These are phyloP conservation scores for Camelina hispida DNA, from an alignment of 345 rosid species.

Conservation along the genomic window DNA sequence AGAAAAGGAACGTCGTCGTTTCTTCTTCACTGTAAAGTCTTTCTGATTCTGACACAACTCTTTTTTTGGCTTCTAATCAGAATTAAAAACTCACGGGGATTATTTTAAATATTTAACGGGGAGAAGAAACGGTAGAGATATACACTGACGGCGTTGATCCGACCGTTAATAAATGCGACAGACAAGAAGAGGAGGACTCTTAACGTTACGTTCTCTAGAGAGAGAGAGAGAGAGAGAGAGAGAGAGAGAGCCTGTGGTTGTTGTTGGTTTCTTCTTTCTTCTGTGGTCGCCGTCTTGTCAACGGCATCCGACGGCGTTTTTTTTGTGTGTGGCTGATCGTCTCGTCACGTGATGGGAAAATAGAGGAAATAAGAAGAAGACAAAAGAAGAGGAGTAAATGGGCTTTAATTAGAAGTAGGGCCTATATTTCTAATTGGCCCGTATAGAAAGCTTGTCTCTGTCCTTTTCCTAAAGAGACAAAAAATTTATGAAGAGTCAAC, in stretches of 20 bases:
- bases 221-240: neutral
- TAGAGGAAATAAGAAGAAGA: conserved; percentile 7
- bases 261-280: neutral
- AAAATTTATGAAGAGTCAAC: conserved; percentile 40
- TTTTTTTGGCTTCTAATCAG: neutral
- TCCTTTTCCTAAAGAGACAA: conserved; percentile 44
- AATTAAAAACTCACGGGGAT: conserved; percentile 18
- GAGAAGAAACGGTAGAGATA: neutral
- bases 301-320: conserved; percentile 20
- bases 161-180: conserved; percentile 23
- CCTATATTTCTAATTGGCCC: conserved; percentile 31
- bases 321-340: neutral
- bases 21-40: conserved; percentile 25
- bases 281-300: conserved; percentile 35
- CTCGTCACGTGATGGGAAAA: conserved; percentile 28
- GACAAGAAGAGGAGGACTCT: conserved; percentile 5
- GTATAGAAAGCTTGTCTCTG: conserved; percentile 39
- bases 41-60: conserved; percentile 44
- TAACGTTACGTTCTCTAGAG: conserved; percentile 27
- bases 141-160: conserved; percentile 14
- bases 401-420: conserved; percentile 44
- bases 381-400: conserved; percentile 42
- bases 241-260: conserved; percentile 1
- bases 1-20: conserved; percentile 22
- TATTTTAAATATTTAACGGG: conserved; percentile 4